A percentile compares a stretch with the other conserved stretches of the same genome.
Conservation (phyloP, 495 filamentous ascomycete genomes). For the Hypoxylon trugodes region DNA sequence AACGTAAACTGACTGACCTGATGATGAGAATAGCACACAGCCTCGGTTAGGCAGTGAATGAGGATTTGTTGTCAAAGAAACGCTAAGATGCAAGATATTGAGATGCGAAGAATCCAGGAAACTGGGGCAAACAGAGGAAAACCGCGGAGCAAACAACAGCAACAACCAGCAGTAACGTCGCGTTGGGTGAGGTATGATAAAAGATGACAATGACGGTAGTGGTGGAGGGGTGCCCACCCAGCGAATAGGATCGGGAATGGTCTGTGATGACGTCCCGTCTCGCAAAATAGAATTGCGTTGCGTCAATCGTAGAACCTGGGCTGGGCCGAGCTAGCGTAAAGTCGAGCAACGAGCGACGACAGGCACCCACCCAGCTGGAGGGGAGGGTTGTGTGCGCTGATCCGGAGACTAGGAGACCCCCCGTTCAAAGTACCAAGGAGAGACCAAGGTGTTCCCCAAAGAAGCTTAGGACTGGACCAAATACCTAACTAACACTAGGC, state of each 20-base stretch:
- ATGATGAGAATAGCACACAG: constrained; percentile 20
- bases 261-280: constrained; percentile 38
- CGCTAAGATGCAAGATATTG: background rate
- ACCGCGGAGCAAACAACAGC: background rate
- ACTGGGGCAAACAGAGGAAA: background rate
- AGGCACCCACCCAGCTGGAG: constrained; percentile 20
- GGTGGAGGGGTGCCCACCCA: constrained; percentile 25
- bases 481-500: constrained; percentile 11
- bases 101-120: background rate
- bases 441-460: background rate
- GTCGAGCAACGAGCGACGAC: background rate
- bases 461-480: constrained; percentile 9
- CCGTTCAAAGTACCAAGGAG: constrained; percentile 9
- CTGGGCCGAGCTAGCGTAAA: constrained; percentile 5
- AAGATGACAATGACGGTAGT: constrained; percentile 35
- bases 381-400: constrained; percentile 29
- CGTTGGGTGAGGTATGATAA: constrained; percentile 15
- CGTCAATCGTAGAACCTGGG: constrained; percentile 35
- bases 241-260: constrained; percentile 25
- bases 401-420: constrained; percentile 26
- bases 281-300: constrained; percentile 36
- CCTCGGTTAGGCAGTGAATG: background rate
- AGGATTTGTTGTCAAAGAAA: background rate
- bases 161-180: constrained; percentile 16
- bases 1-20: constrained; percentile 21